A percentile compares a stretch with the other conserved stretches of the same genome.
Evolutionary conservation across 2,329 filamentous ascomycete species (phyloP).

Genomic region (Aureobasidium subglaciale): DNA sequence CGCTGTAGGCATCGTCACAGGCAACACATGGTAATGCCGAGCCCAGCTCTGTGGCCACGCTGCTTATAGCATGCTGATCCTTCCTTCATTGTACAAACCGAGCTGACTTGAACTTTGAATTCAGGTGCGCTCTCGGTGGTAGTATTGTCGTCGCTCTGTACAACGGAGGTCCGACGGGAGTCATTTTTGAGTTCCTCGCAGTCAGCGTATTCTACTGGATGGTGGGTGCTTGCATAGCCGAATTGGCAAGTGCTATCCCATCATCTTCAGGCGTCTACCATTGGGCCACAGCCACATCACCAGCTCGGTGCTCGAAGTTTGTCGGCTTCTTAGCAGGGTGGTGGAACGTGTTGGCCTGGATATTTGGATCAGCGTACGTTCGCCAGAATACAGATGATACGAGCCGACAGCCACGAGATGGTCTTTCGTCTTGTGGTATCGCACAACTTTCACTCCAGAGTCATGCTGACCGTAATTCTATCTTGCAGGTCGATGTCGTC

Average conservation of each 20-base stretch:
- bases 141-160: slow-evolving; percentile 35
- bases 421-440: no score
- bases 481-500: slow-evolving; percentile 30
- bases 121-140: slow-evolving; percentile 32
- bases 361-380: not conserved
- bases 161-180: slow-evolving; percentile 41
- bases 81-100: slow-evolving; percentile 20
- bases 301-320: slow-evolving; percentile 39
- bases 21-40: slow-evolving; percentile 5
- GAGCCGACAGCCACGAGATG: no score
- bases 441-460: no score
- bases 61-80: not conserved
- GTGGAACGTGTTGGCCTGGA: slow-evolving; percentile 25
- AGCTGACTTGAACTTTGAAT: slow-evolving; percentile 37
- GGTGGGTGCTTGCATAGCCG: slow-evolving; percentile 45
- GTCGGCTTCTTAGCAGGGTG: slow-evolving; percentile 42
- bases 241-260: slow-evolving; percentile 37
- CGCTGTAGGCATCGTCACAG: slow-evolving; percentile 30
- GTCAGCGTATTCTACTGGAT: slow-evolving; percentile 46
- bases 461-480: not conserved
- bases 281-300: slow-evolving; percentile 46
- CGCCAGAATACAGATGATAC: no score
- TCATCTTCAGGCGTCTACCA: slow-evolving; percentile 41
- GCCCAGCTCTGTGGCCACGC: not conserved
- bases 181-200: slow-evolving; percentile 43